A percentile compares a stretch with the other conserved stretches of the same genome.
Conservation (phyloP, 2,329 filamentous ascomycete species). For the Cephalotrichum gorgonifer region DNA sequence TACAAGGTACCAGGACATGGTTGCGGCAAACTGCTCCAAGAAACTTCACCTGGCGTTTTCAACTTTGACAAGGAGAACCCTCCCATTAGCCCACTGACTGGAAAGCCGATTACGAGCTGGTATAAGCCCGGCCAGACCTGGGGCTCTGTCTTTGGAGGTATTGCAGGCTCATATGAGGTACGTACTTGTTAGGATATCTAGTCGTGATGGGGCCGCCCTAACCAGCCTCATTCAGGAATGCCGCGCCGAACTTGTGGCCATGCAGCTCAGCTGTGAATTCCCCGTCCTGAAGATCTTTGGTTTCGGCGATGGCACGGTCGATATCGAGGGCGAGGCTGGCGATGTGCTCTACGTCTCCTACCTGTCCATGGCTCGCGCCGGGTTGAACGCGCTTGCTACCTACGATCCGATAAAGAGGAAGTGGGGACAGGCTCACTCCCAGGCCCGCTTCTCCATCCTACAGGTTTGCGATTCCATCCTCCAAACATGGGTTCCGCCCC, state of each 20-base stretch:
- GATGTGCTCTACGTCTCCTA: conserved; percentile 85
- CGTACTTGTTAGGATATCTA: background rate
- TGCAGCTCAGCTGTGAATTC: conserved; percentile 85
- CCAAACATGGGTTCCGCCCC: background rate
- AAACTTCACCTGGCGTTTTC: conserved; percentile 69
- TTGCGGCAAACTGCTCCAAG: conserved; percentile 87
- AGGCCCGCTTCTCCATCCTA: conserved; percentile 83
- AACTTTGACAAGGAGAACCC: conserved; percentile 83
- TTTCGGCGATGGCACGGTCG: conserved; percentile 64
- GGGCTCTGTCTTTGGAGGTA: conserved; percentile 81
- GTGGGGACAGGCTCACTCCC: conserved; percentile 89
- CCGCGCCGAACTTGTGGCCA: conserved; percentile 85
- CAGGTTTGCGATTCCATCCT: conserved; percentile 23
- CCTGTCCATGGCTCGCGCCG: conserved; percentile 89
- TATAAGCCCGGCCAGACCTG: conserved; percentile 95
- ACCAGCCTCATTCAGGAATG: conserved; percentile 33
- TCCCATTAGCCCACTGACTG: conserved; percentile 68
- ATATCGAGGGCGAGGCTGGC: conserved; percentile 68
- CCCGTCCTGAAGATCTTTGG: conserved; percentile 83
- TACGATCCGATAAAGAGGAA: conserved; percentile 88
- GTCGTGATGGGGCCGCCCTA: background rate
- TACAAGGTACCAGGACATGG: conserved; percentile 53
- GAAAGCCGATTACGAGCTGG: conserved; percentile 68
- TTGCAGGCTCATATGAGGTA: conserved; percentile 74
- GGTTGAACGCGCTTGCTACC: conserved; percentile 78